These are phyloP conservation scores for Trichoderma harzianum DNA, from an alignment of 2,329 filamentous ascomycete species.

Conservation along the genomic window DNA sequence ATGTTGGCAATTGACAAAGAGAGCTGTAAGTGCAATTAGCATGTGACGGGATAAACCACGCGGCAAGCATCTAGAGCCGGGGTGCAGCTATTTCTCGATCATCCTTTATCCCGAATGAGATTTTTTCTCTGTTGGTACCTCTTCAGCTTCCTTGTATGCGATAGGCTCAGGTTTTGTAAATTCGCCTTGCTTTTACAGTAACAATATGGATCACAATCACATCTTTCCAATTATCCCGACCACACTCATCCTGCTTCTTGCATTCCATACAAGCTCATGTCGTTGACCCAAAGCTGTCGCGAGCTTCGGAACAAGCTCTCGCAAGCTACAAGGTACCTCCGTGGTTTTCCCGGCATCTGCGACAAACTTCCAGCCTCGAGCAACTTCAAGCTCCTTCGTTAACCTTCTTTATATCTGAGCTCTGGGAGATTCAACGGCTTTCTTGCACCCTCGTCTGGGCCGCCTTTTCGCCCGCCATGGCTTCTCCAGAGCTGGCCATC, in stretches of 20 bases:
- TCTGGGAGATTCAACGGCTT: background rate
- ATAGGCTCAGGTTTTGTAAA: no score
- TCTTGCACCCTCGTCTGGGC: background rate
- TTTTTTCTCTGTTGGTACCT: background rate
- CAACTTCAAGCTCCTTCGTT: background rate
- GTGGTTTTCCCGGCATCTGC: background rate
- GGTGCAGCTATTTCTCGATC: background rate
- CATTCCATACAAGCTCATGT: background rate
- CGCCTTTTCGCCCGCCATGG: conserved; percentile 46
- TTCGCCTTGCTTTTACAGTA: background rate
- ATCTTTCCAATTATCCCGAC: background rate
- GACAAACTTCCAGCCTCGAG: background rate
- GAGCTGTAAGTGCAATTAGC: background rate
- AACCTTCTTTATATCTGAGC: conserved; percentile 2
- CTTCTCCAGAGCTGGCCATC: conserved; percentile 69
- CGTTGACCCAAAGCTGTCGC: background rate
- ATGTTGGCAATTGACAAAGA: background rate
- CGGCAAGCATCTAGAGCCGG: background rate
- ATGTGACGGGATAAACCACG: background rate
- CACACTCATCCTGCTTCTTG: background rate
- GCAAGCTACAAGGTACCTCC: background rate
- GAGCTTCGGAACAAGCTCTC: background rate
- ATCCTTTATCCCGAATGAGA: background rate
- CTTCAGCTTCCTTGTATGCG: background rate
- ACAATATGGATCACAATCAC: background rate